Percentiles rank a stretch among this genome's conserved stretches.
phyloP scores from a whole-genome alignment of 306 rosid species.

The Senna tora region DNA sequence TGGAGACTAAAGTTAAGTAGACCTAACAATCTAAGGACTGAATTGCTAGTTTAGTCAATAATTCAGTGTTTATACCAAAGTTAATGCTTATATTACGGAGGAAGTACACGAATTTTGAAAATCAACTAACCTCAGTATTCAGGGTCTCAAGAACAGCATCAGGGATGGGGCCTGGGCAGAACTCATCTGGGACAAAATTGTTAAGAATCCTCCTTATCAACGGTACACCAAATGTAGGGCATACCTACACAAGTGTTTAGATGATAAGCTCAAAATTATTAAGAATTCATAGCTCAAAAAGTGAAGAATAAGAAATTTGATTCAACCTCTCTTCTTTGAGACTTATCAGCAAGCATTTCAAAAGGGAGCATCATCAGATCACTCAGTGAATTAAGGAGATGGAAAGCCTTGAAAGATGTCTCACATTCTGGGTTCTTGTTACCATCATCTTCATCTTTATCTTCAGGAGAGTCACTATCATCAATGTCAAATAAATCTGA shows the following conservation, averaged over 20 bases:
- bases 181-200: constrained; percentile 90
- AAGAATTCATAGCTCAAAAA: neutral
- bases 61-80: constrained; percentile 5
- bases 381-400: constrained; percentile 76
- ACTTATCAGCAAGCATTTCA: constrained; percentile 72
- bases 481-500: constrained; percentile 81
- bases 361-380: constrained; percentile 92
- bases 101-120: constrained; percentile 6
- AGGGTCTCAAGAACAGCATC: constrained; percentile 63
- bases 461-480: constrained; percentile 59
- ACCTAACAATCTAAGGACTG: neutral
- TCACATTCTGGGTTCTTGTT: constrained; percentile 42
- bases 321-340: constrained; percentile 73
- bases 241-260: constrained; percentile 52
- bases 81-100: constrained; percentile 19
- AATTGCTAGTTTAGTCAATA: constrained; percentile 4
- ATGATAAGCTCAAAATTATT: neutral
- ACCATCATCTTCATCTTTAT: constrained; percentile 45
- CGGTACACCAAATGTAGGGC: constrained; percentile 71
- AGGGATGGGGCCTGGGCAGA: constrained; percentile 75
- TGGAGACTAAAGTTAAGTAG: neutral
- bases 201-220: constrained; percentile 66
- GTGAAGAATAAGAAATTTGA: constrained; percentile 11
- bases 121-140: constrained; percentile 63
- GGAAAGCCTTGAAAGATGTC: constrained; percentile 74